phyloP scores from a whole-genome alignment of 257 asterid genomes.

The Nicotiana obtusifolia region DNA sequence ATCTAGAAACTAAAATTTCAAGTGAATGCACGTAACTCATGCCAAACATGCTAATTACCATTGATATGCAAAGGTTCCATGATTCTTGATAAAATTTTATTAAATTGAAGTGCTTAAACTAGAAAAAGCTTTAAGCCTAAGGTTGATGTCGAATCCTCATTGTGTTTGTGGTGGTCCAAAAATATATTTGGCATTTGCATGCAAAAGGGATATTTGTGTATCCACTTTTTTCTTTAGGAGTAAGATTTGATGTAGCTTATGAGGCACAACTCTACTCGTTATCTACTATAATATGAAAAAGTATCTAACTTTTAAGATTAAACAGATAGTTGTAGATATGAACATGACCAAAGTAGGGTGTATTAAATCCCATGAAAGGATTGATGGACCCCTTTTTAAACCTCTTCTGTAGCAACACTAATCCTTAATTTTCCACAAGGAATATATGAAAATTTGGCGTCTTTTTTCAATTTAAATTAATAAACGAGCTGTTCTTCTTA shows the following conservation, averaged over 20 bases:
- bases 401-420: not conserved
- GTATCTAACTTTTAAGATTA: not conserved
- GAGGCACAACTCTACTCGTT: not conserved
- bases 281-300: not conserved
- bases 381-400: not conserved
- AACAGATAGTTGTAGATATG: not conserved
- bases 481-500: not conserved
- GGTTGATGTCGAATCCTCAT: constrained; percentile 9
- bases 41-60: constrained; percentile 21
- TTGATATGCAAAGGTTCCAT: not conserved
- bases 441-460: not conserved
- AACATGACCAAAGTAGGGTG: not conserved
- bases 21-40: constrained; percentile 18
- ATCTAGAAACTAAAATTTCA: constrained; percentile 7
- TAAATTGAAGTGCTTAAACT: constrained; percentile 9
- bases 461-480: not conserved
- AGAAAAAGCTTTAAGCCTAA: not conserved
- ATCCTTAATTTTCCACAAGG: not conserved
- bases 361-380: not conserved
- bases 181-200: not conserved
- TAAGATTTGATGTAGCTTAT: constrained; percentile 14
- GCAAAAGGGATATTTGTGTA: not conserved
- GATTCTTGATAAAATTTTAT: constrained; percentile 11
- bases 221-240: constrained; percentile 10
- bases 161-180: constrained; percentile 4